A percentile compares a stretch with the other conserved stretches of the same genome.
phyloP scores from a whole-genome alignment of 208 protist species.

The Trypanosoma vivax region DNA sequence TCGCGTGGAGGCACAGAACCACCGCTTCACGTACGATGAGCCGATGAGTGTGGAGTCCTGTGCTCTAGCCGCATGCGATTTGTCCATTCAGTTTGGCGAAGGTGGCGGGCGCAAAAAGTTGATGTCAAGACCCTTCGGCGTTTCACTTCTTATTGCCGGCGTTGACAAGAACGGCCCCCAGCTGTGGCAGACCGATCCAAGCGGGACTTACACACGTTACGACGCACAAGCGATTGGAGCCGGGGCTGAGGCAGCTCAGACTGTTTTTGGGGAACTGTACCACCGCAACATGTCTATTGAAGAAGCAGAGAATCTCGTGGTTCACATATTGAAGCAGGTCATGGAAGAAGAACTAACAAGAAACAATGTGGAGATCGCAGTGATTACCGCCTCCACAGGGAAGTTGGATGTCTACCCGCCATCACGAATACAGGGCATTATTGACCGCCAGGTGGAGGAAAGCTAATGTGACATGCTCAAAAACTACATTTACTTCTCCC shows the following conservation, averaged over 20 bases:
- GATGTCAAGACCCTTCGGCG: slow-evolving; percentile 97
- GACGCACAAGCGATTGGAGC: slow-evolving; percentile 98
- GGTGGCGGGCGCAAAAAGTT: slow-evolving; percentile 78
- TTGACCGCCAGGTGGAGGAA: slow-evolving; percentile 55
- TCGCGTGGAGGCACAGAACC: slow-evolving; percentile 98
- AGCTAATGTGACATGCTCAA: slow-evolving; percentile 7
- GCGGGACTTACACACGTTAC: slow-evolving; percentile 95
- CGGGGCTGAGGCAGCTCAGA: slow-evolving; percentile 97
- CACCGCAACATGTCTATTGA: slow-evolving; percentile 94
- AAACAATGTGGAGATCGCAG: slow-evolving; percentile 96
- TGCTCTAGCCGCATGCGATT: slow-evolving; percentile 97
- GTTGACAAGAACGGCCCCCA: slow-evolving; percentile 96
- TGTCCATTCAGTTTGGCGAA: slow-evolving; percentile 97
- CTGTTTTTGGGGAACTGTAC: slow-evolving; percentile 96
- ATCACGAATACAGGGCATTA: slow-evolving; percentile 87
- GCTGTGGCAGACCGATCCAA: slow-evolving; percentile 97
- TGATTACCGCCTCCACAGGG: slow-evolving; percentile 64
- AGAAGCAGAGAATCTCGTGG: slow-evolving; percentile 94
- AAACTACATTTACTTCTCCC: too few relatives aligned
- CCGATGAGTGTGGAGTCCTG: slow-evolving; percentile 95
- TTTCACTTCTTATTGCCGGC: slow-evolving; percentile 98
- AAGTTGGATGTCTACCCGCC: slow-evolving; percentile 89
- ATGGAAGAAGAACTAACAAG: slow-evolving; percentile 98
- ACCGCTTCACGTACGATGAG: slow-evolving; percentile 99
- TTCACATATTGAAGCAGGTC: slow-evolving; percentile 97